Base-by-base conservation (phyloP, 352 stramenopile species). In the Pythium diclinum region DNA sequence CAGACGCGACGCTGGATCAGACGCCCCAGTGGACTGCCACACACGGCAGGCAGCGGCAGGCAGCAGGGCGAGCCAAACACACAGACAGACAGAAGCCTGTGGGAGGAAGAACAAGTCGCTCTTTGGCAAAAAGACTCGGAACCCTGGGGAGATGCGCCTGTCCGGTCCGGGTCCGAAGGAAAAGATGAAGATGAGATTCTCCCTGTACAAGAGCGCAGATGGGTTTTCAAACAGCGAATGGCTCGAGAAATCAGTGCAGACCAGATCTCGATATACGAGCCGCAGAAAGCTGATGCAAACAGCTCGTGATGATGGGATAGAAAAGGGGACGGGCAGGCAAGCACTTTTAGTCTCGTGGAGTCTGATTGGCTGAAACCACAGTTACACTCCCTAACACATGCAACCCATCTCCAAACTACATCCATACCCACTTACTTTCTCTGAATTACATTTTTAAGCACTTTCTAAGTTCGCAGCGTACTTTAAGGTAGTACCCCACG, bases 231-330 rank as follows among this genome's bases (percentile, higher is more conserved):
- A 52, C 1, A 30, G n/a, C 2, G 13, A 17, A 9, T 23, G 21
- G 44, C 14, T 16, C 17, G 6, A 52, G n/a, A 6, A 14, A 4
- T 30, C 25, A 30, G 25, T 14, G 17, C 8, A n/a, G 47, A 34
- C 21, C 47, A 54, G 19, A 30, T 54, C 47, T 8, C 47, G 19
- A 6, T 54, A 54, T 16, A 54, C 32, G 47, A 54, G 25, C 47
- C 6, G 16, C 33, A 14, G 21, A 33, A 54, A 33, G 47, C 13
- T 30, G 19, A 54, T 54, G 47, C 47, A 54, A 54, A 54, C 47
- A 54, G n/a, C 13, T 54, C 47, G 47, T 54, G 47, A 19, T 54
- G 47, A 54, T 54, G 47, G 19, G 47, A 54, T 33, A 47, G 40
- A 47, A 47, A 47, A 13, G 17, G 40, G 40, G 40, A 47, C 36